phyloP scores from a whole-genome alignment of 164 flowering plant genomes.

The Warburgia ugandensis region DNA sequence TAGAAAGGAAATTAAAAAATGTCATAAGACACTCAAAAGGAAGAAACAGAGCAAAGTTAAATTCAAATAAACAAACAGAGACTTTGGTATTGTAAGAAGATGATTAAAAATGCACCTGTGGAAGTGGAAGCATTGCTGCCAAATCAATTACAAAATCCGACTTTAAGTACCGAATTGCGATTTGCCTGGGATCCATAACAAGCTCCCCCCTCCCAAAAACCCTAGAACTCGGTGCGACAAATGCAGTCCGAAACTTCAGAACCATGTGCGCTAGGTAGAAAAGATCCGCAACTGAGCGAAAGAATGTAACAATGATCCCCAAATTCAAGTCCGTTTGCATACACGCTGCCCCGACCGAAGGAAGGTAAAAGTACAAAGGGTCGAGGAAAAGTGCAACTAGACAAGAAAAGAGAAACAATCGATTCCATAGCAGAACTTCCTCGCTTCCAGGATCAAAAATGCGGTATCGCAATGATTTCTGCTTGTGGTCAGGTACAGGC shows the following conservation, averaged over 20 bases:
- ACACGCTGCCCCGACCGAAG: constrained; percentile 50
- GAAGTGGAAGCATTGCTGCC: constrained; percentile 80
- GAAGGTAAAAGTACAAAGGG: constrained; percentile 87
- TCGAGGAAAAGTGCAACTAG: constrained; percentile 85
- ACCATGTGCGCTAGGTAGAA: constrained; percentile 85
- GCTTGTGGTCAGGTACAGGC: too few species aligned
- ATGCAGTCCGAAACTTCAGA: constrained; percentile 92
- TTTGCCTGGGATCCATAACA: constrained; percentile 79
- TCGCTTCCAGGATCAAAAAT: too few species aligned
- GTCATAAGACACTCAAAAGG: neutral
- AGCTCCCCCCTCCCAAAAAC: constrained; percentile 99
- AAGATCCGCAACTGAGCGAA: constrained; percentile 67
- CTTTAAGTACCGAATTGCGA: constrained; percentile 77
- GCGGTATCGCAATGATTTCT: too few species aligned
- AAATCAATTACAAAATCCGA: constrained; percentile 74
- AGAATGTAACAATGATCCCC: constrained; percentile 54
- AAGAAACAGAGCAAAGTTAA: neutral
- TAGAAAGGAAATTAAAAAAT: neutral
- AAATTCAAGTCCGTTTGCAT: constrained; percentile 60
- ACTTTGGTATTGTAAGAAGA: neutral
- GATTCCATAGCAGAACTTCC: too few species aligned
- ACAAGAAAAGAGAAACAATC: constrained; percentile 71
- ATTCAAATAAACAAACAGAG: neutral
- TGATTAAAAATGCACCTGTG: constrained; percentile 53
- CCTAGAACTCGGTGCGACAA: constrained; percentile 95